Conservation (phyloP, 768 basidiomycete genomes). For the Asterophora lycoperdoides region DNA sequence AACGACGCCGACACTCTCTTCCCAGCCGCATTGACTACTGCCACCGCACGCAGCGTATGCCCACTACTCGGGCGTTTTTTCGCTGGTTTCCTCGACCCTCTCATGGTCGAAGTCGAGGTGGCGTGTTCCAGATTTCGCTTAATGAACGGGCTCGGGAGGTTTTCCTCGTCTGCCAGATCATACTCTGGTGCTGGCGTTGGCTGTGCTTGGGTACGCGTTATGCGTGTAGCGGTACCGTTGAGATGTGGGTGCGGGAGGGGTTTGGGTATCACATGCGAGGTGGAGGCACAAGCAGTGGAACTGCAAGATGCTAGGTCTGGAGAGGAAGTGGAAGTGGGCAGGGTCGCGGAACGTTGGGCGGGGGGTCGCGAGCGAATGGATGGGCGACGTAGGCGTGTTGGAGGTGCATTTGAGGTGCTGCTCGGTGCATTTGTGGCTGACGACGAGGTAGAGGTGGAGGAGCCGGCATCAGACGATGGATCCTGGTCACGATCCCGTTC, state of each 20-base stretch:
- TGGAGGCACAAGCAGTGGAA: slow-evolving; percentile 11
- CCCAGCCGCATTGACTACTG: slow-evolving; percentile 49
- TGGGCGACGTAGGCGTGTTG: slow-evolving; percentile 51
- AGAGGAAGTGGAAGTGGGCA: slow-evolving; percentile 29
- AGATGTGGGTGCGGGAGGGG: slow-evolving; percentile 45
- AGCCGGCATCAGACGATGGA: slow-evolving; percentile 18
- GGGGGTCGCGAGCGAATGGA: slow-evolving; percentile 47
- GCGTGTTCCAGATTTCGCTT: slow-evolving; percentile 38
- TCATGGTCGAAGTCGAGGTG: not conserved
- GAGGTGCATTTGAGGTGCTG: slow-evolving; percentile 22
- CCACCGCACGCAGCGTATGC: slow-evolving; percentile 54
- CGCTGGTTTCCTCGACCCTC: slow-evolving; percentile 4
- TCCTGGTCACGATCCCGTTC: slow-evolving; percentile 13
- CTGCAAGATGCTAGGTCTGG: slow-evolving; percentile 31
- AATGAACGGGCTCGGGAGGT: slow-evolving; percentile 80
- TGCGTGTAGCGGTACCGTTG: slow-evolving; percentile 15
- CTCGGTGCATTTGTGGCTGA: slow-evolving; percentile 11
- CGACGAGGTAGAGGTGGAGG: slow-evolving; percentile 13
- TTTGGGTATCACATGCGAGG: slow-evolving; percentile 26
- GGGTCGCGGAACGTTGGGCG: slow-evolving; percentile 12
- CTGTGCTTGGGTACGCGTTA: slow-evolving; percentile 20
- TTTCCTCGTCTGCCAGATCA: slow-evolving; percentile 75
- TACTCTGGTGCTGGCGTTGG: slow-evolving; percentile 44
- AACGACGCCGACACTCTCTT: slow-evolving; percentile 19
- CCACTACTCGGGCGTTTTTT: slow-evolving; percentile 50